Percentiles rank a stretch among this genome's conserved stretches.
phyloP scores from a whole-genome alignment of 2,329 filamentous ascomycete species.

The Hymenoscyphus infarciens region DNA sequence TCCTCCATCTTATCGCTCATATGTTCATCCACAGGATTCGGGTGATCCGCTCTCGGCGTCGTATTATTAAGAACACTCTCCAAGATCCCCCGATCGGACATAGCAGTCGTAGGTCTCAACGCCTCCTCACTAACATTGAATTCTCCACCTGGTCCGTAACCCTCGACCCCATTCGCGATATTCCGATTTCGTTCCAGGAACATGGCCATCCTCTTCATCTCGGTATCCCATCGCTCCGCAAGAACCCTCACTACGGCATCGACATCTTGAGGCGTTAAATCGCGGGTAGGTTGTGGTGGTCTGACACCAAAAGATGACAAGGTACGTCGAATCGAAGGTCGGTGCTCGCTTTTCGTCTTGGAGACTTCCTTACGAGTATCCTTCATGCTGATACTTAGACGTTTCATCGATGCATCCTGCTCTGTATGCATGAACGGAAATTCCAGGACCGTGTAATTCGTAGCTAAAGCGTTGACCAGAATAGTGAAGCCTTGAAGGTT shows the following conservation, averaged over 20 bases:
- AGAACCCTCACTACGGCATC: conserved; percentile 32
- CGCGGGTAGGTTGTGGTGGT: conserved; percentile 23
- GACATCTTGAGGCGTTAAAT: conserved; percentile 34
- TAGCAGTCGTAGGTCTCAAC: conserved; percentile 32
- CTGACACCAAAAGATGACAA: conserved; percentile 30
- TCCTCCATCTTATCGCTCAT: conserved; percentile 18
- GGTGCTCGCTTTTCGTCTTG: conserved; percentile 23
- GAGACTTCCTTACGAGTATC: conserved; percentile 23
- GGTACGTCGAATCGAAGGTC: conserved; percentile 31
- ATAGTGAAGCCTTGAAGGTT: conserved; percentile 68
- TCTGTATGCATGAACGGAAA: conserved; percentile 62
- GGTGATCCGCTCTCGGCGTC: conserved; percentile 31
- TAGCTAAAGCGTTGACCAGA: conserved; percentile 63
- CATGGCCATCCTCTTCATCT: conserved; percentile 29
- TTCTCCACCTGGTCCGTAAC: conserved; percentile 16
- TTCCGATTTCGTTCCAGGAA: conserved; percentile 34
- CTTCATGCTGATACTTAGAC: conserved; percentile 36
- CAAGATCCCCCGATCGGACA: conserved; percentile 33
- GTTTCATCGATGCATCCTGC: conserved; percentile 55
- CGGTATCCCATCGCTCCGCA: conserved; percentile 31
- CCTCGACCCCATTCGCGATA: conserved; percentile 29
- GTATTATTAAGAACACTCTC: conserved; percentile 35
- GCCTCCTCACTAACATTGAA: conserved; percentile 24
- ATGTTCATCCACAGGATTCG: conserved; percentile 31
- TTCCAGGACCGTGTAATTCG: conserved; percentile 59